These are phyloP conservation scores for Tubosaeta sp. DNA, from an alignment of 768 basidiomycete genomes.

Conservation along the genomic window DNA sequence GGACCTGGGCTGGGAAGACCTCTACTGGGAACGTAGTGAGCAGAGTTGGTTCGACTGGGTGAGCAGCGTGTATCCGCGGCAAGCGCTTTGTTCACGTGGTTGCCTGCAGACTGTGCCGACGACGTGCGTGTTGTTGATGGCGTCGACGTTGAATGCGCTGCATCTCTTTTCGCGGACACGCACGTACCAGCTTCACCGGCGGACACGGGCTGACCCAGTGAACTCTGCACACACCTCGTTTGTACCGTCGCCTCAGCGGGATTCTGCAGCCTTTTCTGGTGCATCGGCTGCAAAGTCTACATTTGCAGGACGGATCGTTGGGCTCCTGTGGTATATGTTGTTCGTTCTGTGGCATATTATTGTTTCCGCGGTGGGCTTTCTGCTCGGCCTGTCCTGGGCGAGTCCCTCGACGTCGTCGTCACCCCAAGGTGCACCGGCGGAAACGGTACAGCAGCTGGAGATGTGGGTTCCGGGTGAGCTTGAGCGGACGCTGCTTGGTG, in stretches of 20 bases:
- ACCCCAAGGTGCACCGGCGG: constrained; percentile 35
- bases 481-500: constrained; percentile 62
- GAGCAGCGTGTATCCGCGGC: constrained; percentile 19
- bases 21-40: constrained; percentile 63
- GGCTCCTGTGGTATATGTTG: constrained; percentile 33
- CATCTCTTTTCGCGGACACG: constrained; percentile 69
- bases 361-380: constrained; percentile 58
- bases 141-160: constrained; percentile 55
- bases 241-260: constrained; percentile 42
- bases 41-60: constrained; percentile 82
- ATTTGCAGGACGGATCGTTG: constrained; percentile 35
- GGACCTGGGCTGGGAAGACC: constrained; percentile 75
- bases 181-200: constrained; percentile 63
- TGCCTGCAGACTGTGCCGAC: constrained; percentile 57
- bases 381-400: constrained; percentile 56
- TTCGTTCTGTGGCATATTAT: constrained; percentile 47
- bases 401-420: constrained; percentile 33
- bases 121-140: constrained; percentile 50
- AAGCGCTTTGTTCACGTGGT: constrained; percentile 8
- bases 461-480: constrained; percentile 75
- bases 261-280: constrained; percentile 12
- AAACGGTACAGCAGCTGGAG: constrained; percentile 70
- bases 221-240: constrained; percentile 68
- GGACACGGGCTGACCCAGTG: constrained; percentile 51
- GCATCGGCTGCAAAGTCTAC: constrained; percentile 44